phyloP scores from a whole-genome alignment of 2,329 filamentous ascomycete species.

The Trichophyton equinum region DNA sequence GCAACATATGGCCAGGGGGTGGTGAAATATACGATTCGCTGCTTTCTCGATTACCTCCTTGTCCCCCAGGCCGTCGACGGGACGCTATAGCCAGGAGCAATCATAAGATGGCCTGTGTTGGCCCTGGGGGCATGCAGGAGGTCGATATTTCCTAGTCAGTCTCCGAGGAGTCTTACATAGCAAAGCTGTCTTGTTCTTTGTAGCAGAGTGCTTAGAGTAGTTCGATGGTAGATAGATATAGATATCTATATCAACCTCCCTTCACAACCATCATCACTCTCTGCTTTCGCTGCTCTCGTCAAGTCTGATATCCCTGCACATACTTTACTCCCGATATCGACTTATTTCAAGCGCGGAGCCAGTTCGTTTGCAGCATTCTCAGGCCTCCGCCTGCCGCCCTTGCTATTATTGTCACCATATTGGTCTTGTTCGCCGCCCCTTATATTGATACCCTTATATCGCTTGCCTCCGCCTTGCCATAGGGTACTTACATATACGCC shows the following conservation, averaged over 20 bases:
- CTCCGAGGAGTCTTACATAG: background rate
- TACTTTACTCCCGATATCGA: background rate
- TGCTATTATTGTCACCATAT: no score
- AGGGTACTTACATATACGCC: background rate
- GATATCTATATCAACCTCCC: background rate
- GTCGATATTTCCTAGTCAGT: background rate
- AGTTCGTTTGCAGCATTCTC: background rate
- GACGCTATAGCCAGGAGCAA: background rate
- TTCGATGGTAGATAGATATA: background rate
- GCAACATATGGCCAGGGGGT: background rate
- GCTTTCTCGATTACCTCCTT: background rate
- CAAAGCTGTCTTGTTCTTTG: background rate
- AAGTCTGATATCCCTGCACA: background rate
- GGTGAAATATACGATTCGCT: conserved; percentile 3
- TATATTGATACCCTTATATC: background rate
- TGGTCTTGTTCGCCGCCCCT: no score
- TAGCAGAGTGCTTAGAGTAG: background rate
- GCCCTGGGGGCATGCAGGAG: background rate
- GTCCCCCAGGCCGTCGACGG: background rate
- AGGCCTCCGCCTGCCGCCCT: background rate
- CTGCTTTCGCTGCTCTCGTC: background rate
- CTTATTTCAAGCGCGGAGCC: background rate
- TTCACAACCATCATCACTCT: background rate
- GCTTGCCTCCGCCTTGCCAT: background rate
- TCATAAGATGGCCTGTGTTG: background rate